A percentile compares a stretch with the other conserved stretches of the same genome.
These are phyloP conservation scores for Wickerhamiella lipophila DNA, from an alignment of 805 yeast species.

Conservation along the genomic window DNA sequence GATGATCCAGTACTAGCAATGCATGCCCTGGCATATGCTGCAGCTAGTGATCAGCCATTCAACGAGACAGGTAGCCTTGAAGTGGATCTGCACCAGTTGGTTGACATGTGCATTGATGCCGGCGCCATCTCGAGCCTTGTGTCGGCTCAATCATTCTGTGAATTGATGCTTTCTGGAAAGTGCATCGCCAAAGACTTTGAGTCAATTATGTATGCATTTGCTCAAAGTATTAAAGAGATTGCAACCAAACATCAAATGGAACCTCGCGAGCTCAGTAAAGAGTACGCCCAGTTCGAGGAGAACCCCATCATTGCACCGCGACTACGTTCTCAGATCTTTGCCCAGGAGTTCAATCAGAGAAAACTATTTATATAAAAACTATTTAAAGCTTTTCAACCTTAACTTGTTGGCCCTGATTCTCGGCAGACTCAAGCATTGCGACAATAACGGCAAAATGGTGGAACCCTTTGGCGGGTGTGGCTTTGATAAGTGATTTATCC, in stretches of 20 bases:
- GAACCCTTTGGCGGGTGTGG: conserved; percentile 69
- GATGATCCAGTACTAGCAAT: conserved; percentile 28
- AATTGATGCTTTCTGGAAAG: neutral
- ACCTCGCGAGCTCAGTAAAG: neutral
- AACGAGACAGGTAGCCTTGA: neutral
- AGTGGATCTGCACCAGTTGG: neutral
- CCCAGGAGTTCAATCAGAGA: neutral
- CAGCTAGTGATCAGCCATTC: neutral
- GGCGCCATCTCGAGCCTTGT: neutral
- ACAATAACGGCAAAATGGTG: conserved; percentile 87
- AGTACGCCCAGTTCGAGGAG: neutral
- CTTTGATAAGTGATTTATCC: conserved; percentile 45
- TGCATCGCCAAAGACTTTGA: neutral
- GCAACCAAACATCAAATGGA: neutral
- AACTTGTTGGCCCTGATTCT: conserved; percentile 28
- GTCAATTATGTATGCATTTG: neutral
- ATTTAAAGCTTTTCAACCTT: conserved; percentile 22
- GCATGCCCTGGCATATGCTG: conserved; percentile 27
- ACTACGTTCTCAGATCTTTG: neutral
- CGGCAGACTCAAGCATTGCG: conserved; percentile 66
- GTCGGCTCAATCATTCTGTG: neutral
- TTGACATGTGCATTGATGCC: neutral
- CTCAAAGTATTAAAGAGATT: neutral
- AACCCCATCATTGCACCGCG: neutral
- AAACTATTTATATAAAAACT: neutral